Base-by-base conservation (phyloP, 192 early-diverging fungal species). In the Obelidium mucronatum region DNA sequence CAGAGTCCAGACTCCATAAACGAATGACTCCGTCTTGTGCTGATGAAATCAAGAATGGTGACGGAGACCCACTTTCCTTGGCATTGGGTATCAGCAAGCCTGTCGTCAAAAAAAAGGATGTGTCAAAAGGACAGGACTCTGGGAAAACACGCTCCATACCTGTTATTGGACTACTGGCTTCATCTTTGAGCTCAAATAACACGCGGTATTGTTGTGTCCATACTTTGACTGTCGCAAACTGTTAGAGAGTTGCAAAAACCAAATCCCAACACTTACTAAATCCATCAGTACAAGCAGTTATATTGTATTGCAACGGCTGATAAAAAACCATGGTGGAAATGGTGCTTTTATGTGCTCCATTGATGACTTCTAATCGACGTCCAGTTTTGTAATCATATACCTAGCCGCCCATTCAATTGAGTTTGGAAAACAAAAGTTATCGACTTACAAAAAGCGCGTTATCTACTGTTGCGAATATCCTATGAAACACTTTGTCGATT, bases 1-100 rank as follows among this genome's bases (percentile, higher is more conserved):
- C 87, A 17, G 67, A 76, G 22, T 88, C 87, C 6, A 86, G 73
- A 52, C 79, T 83, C 87, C 87, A 88, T 72, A 88, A 79, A 40
- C 83, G 52, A 2, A 88, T 82, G 8, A 81, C 80, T 19, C 81
- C 81, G 63, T 88, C 87, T 56, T 78, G 17, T 1, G 83, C 86
- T 37, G 79, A 83, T 2, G 83, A 81, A 0, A 88, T 73, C 36
- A 88, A 60, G 42, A 81, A 85, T 22, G 83, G 80, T 22, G 75
- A 76, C 28, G 80, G 72, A 15, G 26, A 28, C 28, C 24, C 39
- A 4, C 13, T 33, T 24, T 64, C 73, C 33, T 40, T 37, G 4
- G 54, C 31, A 37, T 52, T 44, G 33, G 62, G 53, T 30, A 65
- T 53, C n/a, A 56, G 13, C 3, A 65, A 42, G 19, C 71, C 48